These are phyloP conservation scores for Wickerhamiella brachini DNA, from an alignment of 805 yeast species.

Conservation along the genomic window DNA sequence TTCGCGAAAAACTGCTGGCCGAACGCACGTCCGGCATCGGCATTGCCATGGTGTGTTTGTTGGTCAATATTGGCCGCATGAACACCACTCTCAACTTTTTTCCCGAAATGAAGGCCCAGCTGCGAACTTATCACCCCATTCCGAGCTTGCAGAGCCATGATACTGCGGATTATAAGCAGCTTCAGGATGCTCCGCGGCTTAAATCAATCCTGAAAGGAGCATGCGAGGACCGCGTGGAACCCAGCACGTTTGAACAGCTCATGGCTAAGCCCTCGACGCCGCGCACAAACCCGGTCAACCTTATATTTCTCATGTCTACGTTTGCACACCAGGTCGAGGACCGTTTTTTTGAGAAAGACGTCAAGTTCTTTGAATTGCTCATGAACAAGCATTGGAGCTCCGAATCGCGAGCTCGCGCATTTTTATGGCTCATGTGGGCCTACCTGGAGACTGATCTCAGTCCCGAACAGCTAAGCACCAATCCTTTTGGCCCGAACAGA, in stretches of 20 bases:
- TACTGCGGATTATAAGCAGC: constrained; percentile 48
- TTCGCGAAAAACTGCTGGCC: constrained; percentile 65
- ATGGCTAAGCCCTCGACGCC: constrained; percentile 24
- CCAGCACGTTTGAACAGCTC: constrained; percentile 8
- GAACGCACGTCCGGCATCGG: constrained; percentile 47
- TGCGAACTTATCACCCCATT: constrained; percentile 85
- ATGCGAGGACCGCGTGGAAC: constrained; percentile 44
- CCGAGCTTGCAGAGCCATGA: constrained; percentile 72
- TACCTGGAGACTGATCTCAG: constrained; percentile 61
- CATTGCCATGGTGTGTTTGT: constrained; percentile 66
- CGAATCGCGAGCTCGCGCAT: constrained; percentile 49
- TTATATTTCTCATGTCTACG: constrained; percentile 61
- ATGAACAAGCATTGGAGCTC: constrained; percentile 50
- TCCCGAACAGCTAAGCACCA: constrained; percentile 33
- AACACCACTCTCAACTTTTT: constrained; percentile 89
- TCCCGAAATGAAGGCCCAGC: constrained; percentile 86
- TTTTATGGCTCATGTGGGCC: constrained; percentile 73
- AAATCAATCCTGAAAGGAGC: constrained; percentile 83
- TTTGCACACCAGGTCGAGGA: constrained; percentile 40
- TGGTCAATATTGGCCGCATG: constrained; percentile 86
- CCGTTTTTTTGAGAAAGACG: constrained; percentile 19
- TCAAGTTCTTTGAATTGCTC: constrained; percentile 39
- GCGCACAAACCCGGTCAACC: constrained; percentile 55
- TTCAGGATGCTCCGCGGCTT: constrained; percentile 90
- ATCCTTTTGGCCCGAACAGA: constrained; percentile 44